Evolutionary conservation across 768 basidiomycete genomes (phyloP), one percentile per base, ranked within the genome.

Genomic region (Amanita jacksonii): DNA sequence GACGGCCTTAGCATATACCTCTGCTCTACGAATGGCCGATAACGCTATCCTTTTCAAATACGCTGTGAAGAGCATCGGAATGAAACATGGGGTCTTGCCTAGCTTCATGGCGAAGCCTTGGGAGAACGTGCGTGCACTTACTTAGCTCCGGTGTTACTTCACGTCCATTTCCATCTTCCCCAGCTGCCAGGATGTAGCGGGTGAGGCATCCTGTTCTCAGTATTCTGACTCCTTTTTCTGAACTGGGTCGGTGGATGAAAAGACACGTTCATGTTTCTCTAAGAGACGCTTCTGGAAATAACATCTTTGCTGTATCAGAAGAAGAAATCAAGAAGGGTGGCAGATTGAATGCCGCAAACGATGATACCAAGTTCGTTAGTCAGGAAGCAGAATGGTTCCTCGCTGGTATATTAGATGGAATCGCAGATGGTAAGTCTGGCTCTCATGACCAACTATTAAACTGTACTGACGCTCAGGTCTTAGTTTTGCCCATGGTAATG

Each of bases 61-160:
- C 52, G 61, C 87, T 10, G 86, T 89, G 2, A 97, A 97, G 70
- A 89, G 89, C 47, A 65, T 94, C 2, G 94, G 94, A 0, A 86
- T 96, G 74, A 78, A 82, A 58, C 72, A 85, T 51, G 86, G 85
- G 7, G 70, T 99, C 44, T 75, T 90, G 30, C 94, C 96, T 1
- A 94, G 89, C 48, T 99, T 99, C 64, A 98, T 97, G 94, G 92
- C 93, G 0, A 97, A 97, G 55, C 93, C 93, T 19, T 96, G 89
- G 86, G 82, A 81, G 24, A 81, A 89, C 55, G 91, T 92, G 56
- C 57, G 83, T 67, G 18, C 13, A 9, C 25, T 43, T 13, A 32
- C 30, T 25, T 15, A 25, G 33, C 23, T n/a, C 16, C 8, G 9
- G n/a, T 27, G 3, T 4, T 15, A 15, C 18, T 9, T 9, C n/a